Evolutionary conservation across 345 rosid species (phyloP).

Genomic region (Punica granatum): DNA sequence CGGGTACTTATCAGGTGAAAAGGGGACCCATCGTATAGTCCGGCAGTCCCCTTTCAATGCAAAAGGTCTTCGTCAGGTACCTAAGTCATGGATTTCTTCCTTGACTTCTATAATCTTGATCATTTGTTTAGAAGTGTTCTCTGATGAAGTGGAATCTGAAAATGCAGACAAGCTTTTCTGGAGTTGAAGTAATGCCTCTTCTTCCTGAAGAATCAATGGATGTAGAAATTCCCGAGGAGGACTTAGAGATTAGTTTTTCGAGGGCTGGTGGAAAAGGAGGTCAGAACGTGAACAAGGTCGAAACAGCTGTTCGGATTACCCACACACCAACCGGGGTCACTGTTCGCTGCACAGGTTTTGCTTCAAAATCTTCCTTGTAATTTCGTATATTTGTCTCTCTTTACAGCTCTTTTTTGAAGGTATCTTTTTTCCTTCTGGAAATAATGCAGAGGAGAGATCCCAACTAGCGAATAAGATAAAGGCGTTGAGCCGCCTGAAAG

Average conservation of each 20-base stretch:
- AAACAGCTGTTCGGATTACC: slow-evolving; percentile 84
- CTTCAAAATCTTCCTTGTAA: background rate
- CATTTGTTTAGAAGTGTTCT: background rate
- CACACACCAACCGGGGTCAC: slow-evolving; percentile 87
- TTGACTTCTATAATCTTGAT: background rate
- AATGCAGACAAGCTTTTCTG: slow-evolving; percentile 81
- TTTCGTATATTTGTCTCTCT: background rate
- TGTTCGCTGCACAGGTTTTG: slow-evolving; percentile 80
- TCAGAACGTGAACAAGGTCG: slow-evolving; percentile 94
- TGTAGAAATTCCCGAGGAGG: slow-evolving; percentile 85
- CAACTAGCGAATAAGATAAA: slow-evolving; percentile 83
- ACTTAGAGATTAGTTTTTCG: slow-evolving; percentile 70
- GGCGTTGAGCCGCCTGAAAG: slow-evolving; percentile 75
- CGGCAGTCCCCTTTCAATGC: slow-evolving; percentile 98
- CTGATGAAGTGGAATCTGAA: background rate
- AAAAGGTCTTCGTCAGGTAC: slow-evolving; percentile 95
- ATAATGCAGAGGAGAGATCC: slow-evolving; percentile 73
- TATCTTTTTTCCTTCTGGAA: background rate
- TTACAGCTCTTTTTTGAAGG: background rate
- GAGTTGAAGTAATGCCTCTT: slow-evolving; percentile 92
- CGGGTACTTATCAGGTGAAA: slow-evolving; percentile 89
- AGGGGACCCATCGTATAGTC: slow-evolving; percentile 92
- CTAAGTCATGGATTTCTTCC: background rate
- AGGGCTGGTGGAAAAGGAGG: slow-evolving; percentile 99
- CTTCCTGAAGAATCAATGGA: slow-evolving; percentile 68